Conservation (phyloP, 768 basidiomycete genomes). For the Crassisporium funariophilum region DNA sequence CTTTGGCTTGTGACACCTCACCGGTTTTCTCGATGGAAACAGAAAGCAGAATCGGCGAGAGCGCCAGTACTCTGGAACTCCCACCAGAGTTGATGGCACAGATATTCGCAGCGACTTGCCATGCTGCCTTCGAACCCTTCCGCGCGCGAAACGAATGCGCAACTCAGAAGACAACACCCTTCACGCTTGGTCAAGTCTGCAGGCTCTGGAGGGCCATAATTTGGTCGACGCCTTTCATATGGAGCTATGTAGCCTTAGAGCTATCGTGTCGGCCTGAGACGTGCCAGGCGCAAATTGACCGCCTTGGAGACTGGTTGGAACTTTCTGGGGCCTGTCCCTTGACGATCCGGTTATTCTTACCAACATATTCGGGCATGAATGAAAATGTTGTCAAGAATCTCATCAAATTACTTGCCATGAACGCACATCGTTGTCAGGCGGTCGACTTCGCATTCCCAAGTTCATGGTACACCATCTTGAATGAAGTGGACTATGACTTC, state of each 20-base stretch:
- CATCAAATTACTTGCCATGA: neutral
- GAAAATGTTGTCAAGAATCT: neutral
- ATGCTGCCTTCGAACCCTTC: neutral
- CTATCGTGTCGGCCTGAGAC: neutral
- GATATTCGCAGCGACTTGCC: neutral
- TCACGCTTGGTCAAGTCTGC: neutral
- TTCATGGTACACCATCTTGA: neutral
- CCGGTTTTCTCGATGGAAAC: too few relatives aligned
- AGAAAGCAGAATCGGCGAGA: too few relatives aligned
- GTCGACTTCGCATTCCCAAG: neutral
- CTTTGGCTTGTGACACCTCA: too few relatives aligned
- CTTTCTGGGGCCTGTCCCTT: neutral
- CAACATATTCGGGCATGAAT: too few relatives aligned
- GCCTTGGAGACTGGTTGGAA: neutral
- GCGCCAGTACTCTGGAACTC: too few relatives aligned
- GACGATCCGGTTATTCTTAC: neutral
- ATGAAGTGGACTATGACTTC: neutral
- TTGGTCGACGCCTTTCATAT: neutral
- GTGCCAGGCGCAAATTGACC: neutral
- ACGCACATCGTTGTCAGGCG: neutral
- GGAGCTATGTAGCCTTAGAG: neutral
- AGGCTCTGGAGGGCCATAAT: neutral
- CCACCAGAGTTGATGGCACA: too few relatives aligned
- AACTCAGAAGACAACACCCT: neutral
- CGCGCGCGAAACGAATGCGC: too few relatives aligned